Conservation (phyloP, 345 rosid genomes). For the Ceriops zippeliana region DNA sequence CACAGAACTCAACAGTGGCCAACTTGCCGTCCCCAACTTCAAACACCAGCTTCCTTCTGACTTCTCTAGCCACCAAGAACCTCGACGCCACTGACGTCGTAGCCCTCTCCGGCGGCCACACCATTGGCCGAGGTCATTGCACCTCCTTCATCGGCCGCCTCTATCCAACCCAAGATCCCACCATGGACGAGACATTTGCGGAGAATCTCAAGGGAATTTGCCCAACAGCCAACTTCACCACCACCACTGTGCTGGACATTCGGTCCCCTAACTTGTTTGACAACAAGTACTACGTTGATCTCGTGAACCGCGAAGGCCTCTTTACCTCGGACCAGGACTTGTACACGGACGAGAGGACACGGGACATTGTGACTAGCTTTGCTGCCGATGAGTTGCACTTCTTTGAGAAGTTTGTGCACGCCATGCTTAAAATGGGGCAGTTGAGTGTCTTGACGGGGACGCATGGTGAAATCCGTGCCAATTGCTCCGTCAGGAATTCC, state of each 20-base stretch:
- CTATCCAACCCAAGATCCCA: constrained; percentile 76
- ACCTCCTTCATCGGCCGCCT: constrained; percentile 50
- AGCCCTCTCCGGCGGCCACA: constrained; percentile 92
- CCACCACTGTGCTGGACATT: constrained; percentile 52
- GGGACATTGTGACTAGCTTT: constrained; percentile 55
- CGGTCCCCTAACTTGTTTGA: constrained; percentile 67
- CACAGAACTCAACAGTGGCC: constrained; percentile 35
- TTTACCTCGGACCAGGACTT: constrained; percentile 89
- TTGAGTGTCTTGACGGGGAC: constrained; percentile 54
- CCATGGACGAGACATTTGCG: constrained; percentile 66
- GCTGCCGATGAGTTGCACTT: constrained; percentile 53
- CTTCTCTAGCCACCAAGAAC: constrained; percentile 40
- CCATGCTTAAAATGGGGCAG: constrained; percentile 81
- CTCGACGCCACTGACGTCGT: constrained; percentile 66
- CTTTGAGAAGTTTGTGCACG: constrained; percentile 51
- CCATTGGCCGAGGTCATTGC: constrained; percentile 71
- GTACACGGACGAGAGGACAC: constrained; percentile 56
- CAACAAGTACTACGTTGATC: constrained; percentile 72
- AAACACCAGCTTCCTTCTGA: constrained; percentile 40
- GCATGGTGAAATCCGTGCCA: constrained; percentile 64
- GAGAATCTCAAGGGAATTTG: constrained; percentile 48
- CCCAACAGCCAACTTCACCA: constrained; percentile 40
- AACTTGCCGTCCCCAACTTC: constrained; percentile 56
- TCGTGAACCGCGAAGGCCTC: constrained; percentile 77
- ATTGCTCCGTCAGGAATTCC: constrained; percentile 62